phyloP scores from a whole-genome alignment of 2,329 filamentous ascomycete species.

The Mariannaea elegans region DNA sequence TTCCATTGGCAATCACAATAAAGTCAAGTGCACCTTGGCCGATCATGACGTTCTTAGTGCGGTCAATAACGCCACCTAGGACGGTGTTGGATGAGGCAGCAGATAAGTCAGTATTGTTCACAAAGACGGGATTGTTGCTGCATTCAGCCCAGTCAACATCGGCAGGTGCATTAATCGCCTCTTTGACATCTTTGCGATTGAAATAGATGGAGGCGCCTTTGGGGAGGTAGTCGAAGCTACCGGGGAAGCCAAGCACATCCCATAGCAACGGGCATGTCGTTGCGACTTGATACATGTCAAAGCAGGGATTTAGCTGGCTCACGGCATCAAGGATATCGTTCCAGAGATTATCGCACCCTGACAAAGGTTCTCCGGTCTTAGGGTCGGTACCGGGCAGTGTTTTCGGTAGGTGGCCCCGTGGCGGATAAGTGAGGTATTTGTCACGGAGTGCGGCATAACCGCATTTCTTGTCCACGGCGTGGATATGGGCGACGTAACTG shows the following conservation, averaged over 20 bases:
- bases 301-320: constrained; percentile 75
- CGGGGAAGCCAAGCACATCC: constrained; percentile 77
- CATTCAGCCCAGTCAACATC: constrained; percentile 64
- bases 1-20: constrained; percentile 73
- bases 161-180: constrained; percentile 70
- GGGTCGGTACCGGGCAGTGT: too few species aligned
- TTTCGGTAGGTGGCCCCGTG: too few species aligned
- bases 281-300: constrained; percentile 75
- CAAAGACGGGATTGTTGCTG: constrained; percentile 56
- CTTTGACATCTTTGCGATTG: constrained; percentile 73
- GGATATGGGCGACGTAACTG: constrained; percentile 38
- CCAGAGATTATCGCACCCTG: constrained; percentile 60
- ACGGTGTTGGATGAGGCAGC: constrained; percentile 71
- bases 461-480: constrained; percentile 53
- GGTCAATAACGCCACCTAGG: constrained; percentile 77
- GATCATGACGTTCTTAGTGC: constrained; percentile 76
- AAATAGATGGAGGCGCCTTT: constrained; percentile 70
- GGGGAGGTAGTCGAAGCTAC: constrained; percentile 66
- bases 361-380: constrained; percentile 45
- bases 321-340: constrained; percentile 66
- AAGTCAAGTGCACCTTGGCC: constrained; percentile 77
- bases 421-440: constrained; percentile 72
- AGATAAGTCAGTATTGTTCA: constrained; percentile 45
- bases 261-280: constrained; percentile 75
- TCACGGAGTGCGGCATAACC: constrained; percentile 68